Evolutionary conservation across 495 filamentous ascomycete species (phyloP).

Genomic region (Penicillium daleae): DNA sequence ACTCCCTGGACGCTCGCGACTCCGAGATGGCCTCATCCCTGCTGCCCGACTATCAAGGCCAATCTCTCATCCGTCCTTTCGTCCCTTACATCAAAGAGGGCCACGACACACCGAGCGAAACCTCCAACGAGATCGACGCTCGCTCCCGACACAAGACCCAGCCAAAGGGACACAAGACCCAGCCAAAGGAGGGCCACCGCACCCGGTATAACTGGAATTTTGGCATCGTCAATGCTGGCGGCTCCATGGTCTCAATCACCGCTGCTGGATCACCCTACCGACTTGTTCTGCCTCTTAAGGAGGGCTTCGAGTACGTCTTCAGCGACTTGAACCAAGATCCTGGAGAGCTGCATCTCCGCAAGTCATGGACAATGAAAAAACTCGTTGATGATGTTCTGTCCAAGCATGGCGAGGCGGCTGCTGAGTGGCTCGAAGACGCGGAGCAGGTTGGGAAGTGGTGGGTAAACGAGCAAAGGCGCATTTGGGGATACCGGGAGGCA

Average conservation of each 20-base stretch:
- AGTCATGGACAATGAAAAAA: conserved; percentile 32
- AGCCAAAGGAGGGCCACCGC: conserved; percentile 2
- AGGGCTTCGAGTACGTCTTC: conserved; percentile 45
- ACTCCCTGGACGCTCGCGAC: conserved; percentile 41
- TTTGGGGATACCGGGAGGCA: conserved; percentile 44
- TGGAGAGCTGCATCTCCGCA: conserved; percentile 34
- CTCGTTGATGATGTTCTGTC: conserved; percentile 31
- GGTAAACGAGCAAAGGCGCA: conserved; percentile 43
- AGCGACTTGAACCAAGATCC: conserved; percentile 43
- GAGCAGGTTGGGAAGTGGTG: conserved; percentile 45
- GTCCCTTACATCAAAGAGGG: conserved; percentile 14
- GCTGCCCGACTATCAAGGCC: conserved; percentile 42
- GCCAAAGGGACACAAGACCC: conserved; percentile 9
- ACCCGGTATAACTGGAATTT: conserved; percentile 39
- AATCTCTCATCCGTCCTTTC: conserved; percentile 41
- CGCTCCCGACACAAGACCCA: conserved; percentile 14
- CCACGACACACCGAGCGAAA: not conserved
- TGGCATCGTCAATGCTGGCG: conserved; percentile 50
- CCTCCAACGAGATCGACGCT: not conserved
- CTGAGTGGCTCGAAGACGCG: conserved; percentile 44
- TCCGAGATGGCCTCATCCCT: conserved; percentile 40
- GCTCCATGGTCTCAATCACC: conserved; percentile 41
- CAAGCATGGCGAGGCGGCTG: conserved; percentile 38
- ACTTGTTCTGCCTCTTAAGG: conserved; percentile 45
- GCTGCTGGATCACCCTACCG: conserved; percentile 42